A percentile compares a stretch with the other conserved stretches of the same genome.
These are phyloP conservation scores for Periglandula ipomoeae DNA, from an alignment of 2,329 filamentous ascomycete species.

Conservation along the genomic window DNA sequence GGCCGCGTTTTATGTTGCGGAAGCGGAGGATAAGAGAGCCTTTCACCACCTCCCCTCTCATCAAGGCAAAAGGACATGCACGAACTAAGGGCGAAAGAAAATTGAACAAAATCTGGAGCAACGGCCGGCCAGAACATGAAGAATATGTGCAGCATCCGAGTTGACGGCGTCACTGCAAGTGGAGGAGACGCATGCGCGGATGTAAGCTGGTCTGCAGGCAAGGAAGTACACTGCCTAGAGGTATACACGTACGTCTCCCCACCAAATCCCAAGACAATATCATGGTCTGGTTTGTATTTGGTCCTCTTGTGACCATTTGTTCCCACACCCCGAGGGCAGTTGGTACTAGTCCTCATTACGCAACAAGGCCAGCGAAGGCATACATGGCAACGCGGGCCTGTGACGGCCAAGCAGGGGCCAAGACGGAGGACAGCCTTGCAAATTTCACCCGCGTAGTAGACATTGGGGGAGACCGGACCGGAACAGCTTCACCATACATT, in stretches of 20 bases:
- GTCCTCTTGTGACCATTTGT: background rate
- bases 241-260: background rate
- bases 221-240: background rate
- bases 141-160: background rate
- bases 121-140: background rate
- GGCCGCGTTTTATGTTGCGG: background rate
- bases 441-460: background rate
- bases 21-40: background rate
- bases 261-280: background rate
- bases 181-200: background rate
- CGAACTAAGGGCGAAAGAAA: background rate
- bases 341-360: background rate
- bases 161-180: slow-evolving; percentile 1
- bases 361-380: background rate
- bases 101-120: background rate
- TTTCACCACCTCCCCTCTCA: background rate
- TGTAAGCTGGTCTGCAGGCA: background rate
- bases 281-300: background rate
- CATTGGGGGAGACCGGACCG: slow-evolving; percentile 14
- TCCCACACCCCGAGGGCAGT: background rate
- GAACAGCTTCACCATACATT: slow-evolving; percentile 24
- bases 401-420: too few species aligned
- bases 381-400: too few species aligned
- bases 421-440: too few species aligned
- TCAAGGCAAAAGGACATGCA: background rate